phyloP scores from a whole-genome alignment of 148 eudicot genomes.

The Vaccinium corymbosum region DNA sequence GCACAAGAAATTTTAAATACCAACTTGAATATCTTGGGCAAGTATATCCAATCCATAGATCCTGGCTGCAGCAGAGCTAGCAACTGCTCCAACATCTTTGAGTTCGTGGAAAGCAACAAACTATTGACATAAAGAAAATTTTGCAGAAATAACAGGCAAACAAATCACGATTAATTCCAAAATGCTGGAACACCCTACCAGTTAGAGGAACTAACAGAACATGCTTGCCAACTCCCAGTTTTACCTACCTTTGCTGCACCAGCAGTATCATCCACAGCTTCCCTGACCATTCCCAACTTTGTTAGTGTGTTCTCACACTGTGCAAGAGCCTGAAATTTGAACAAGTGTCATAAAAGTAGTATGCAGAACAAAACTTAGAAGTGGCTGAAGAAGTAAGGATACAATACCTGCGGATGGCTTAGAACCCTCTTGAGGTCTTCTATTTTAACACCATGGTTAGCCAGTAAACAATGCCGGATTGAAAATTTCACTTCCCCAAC shows the following conservation, averaged over 20 bases:
- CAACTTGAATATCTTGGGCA: constrained; percentile 86
- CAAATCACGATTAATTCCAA: background rate
- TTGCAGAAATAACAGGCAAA: constrained; percentile 11
- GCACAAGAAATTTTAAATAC: constrained; percentile 5
- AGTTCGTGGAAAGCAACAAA: constrained; percentile 58
- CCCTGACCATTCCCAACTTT: constrained; percentile 63
- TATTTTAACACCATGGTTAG: constrained; percentile 62
- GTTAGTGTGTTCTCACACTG: constrained; percentile 80
- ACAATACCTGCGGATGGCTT: constrained; percentile 85
- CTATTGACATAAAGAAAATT: constrained; percentile 32
- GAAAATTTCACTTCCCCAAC: constrained; percentile 87
- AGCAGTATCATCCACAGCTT: constrained; percentile 88
- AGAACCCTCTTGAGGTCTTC: constrained; percentile 70
- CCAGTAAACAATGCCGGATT: constrained; percentile 76
- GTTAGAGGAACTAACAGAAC: background rate
- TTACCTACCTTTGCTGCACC: constrained; percentile 79
- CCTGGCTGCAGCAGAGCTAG: constrained; percentile 69
- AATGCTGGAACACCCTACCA: background rate
- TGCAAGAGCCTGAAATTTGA: constrained; percentile 5
- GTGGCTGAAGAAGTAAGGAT: background rate
- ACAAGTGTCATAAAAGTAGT: constrained; percentile 11
- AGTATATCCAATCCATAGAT: constrained; percentile 73
- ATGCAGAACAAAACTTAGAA: background rate
- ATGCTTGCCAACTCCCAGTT: background rate
- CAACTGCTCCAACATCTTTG: constrained; percentile 79